These are phyloP conservation scores for Senna tora DNA, from an alignment of 306 rosid genomes.

Conservation along the genomic window DNA sequence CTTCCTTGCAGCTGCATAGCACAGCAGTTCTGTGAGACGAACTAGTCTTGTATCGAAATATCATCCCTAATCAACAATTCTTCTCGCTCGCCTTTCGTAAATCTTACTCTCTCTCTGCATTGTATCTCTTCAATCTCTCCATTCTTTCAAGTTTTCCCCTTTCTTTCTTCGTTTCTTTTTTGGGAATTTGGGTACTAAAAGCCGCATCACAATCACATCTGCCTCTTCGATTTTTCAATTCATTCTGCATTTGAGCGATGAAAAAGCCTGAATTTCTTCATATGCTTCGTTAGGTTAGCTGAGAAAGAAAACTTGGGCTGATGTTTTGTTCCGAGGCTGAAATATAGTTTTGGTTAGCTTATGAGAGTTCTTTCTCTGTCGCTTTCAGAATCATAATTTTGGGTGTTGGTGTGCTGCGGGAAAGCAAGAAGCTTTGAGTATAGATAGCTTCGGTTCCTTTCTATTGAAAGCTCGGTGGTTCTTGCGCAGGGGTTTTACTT, in stretches of 20 bases:
- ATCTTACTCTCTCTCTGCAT: not conserved
- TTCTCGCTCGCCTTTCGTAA: not conserved
- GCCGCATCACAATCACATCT: not conserved
- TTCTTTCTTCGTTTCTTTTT: not conserved
- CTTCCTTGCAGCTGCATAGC: not conserved
- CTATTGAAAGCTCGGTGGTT: slow-evolving; percentile 20
- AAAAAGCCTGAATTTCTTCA: not conserved
- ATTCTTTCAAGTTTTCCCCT: not conserved
- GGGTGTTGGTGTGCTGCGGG: not conserved
- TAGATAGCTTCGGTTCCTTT: not conserved
- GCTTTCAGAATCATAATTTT: slow-evolving; percentile 27
- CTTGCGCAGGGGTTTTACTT: slow-evolving; percentile 19
- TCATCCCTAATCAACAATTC: too few species aligned
- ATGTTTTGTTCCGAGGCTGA: not conserved
- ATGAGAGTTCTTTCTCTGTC: not conserved
- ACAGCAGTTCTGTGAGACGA: not conserved
- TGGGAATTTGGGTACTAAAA: slow-evolving; percentile 11
- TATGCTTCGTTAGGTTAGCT: not conserved
- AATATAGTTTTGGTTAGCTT: not conserved
- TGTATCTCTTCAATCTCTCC: not conserved
- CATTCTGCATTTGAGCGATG: not conserved
- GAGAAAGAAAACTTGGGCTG: not conserved
- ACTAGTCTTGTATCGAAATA: too few species aligned
- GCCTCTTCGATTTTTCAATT: not conserved
- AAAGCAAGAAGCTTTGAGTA: not conserved